Conservation (phyloP, 345 rosid species). For the Bruguiera gymnorhiza region DNA sequence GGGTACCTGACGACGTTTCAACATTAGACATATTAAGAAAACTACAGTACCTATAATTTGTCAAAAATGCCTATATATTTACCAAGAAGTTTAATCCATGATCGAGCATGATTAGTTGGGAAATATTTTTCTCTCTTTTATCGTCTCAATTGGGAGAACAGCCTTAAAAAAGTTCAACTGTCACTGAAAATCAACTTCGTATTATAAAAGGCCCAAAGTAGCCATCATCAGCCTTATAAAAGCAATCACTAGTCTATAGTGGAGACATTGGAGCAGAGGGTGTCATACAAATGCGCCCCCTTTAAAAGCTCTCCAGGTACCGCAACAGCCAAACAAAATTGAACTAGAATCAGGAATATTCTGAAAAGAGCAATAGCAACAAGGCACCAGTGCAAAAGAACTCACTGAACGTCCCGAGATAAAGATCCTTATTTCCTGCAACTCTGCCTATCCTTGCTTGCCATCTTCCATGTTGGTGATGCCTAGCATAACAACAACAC, state of each 20-base stretch:
- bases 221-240: constrained; percentile 45
- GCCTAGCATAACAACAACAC: constrained; percentile 30
- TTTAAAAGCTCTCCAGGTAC: constrained; percentile 22
- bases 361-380: not conserved
- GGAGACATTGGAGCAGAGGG: constrained; percentile 27
- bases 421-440: constrained; percentile 86
- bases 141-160: constrained; percentile 11
- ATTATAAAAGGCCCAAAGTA: constrained; percentile 24
- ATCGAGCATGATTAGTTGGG: not conserved
- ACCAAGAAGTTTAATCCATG: not conserved
- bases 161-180: constrained; percentile 23
- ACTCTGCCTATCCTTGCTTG: constrained; percentile 86
- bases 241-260: constrained; percentile 35
- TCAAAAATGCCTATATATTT: not conserved
- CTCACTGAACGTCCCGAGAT: constrained; percentile 82
- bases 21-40: not conserved
- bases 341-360: constrained; percentile 17
- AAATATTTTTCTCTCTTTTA: constrained; percentile 3
- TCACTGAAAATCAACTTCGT: constrained; percentile 15
- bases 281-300: constrained; percentile 20
- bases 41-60: not conserved
- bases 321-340: constrained; percentile 2
- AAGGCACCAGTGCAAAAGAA: constrained; percentile 4
- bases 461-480: constrained; percentile 91
- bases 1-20: constrained; percentile 46